phyloP scores from a whole-genome alignment of 2,329 filamentous ascomycete species.

The Penicillium sp. region DNA sequence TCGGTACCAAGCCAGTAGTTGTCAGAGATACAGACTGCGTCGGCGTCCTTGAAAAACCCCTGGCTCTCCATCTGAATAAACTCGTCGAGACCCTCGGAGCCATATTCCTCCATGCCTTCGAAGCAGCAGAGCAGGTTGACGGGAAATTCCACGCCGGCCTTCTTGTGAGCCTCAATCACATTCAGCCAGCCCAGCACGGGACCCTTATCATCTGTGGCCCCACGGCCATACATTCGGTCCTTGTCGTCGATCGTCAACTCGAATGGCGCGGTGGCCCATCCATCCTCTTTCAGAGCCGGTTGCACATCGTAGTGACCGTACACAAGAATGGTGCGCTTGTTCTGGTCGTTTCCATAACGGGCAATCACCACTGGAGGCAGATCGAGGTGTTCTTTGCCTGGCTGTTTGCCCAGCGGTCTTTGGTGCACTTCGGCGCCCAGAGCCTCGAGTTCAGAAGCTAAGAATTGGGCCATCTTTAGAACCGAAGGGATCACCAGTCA shows the following conservation, averaged over 20 bases:
- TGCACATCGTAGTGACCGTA: conserved; percentile 99
- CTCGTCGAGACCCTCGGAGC: conserved; percentile 91
- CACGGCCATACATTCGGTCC: conserved; percentile 92
- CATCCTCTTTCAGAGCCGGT: conserved; percentile 85
- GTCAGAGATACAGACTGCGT: conserved; percentile 96
- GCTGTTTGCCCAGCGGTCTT: conserved; percentile 83
- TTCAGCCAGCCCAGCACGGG: conserved; percentile 97
- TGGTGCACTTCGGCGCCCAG: conserved; percentile 85
- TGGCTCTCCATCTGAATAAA: conserved; percentile 87
- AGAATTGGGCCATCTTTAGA: conserved; percentile 76
- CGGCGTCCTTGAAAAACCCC: conserved; percentile 89
- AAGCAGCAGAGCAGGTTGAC: conserved; percentile 99
- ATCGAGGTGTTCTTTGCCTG: conserved; percentile 80
- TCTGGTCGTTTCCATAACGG: conserved; percentile 85
- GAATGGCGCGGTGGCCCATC: conserved; percentile 94
- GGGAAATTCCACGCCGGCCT: conserved; percentile 87
- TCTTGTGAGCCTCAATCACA: conserved; percentile 94
- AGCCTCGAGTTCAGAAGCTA: conserved; percentile 71
- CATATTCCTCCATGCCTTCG: conserved; percentile 99
- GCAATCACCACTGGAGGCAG: conserved; percentile 89
- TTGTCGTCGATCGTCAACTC: conserved; percentile 80
- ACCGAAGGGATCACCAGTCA: conserved; percentile 2
- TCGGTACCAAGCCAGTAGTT: conserved; percentile 99
- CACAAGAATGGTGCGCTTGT: conserved; percentile 89
- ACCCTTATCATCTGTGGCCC: conserved; percentile 95